These are phyloP conservation scores for Ogataea angusta DNA, from an alignment of 805 yeast genomes.

Conservation along the genomic window DNA sequence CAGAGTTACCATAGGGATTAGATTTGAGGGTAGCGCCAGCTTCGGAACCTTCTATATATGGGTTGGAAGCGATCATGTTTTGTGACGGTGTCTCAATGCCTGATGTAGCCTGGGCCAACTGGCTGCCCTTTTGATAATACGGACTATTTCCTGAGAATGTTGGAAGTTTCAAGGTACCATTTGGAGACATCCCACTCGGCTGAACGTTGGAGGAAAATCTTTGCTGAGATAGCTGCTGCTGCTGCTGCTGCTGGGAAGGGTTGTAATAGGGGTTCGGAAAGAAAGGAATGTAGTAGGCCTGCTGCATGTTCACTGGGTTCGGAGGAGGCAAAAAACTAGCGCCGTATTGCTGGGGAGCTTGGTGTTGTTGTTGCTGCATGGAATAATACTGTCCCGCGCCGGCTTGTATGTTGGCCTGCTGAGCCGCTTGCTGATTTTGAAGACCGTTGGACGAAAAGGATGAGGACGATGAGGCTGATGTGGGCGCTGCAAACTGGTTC, in stretches of 20 bases:
- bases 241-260: conserved; percentile 14
- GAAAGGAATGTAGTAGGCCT: conserved; percentile 24
- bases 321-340: conserved; percentile 27
- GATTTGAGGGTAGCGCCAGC: conserved; percentile 15
- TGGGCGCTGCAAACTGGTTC: conserved; percentile 11
- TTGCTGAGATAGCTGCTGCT: conserved; percentile 24
- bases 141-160: conserved; percentile 15
- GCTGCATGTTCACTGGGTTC: conserved; percentile 24
- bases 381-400: conserved; percentile 20
- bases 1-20: conserved; percentile 14
- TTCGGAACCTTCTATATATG: conserved; percentile 11
- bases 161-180: conserved; percentile 13
- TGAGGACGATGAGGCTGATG: conserved; percentile 10
- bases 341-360: conserved; percentile 21
- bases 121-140: conserved; percentile 14
- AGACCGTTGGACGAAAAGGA: conserved; percentile 5
- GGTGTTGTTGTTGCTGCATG: conserved; percentile 11
- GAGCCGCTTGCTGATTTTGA: conserved; percentile 15
- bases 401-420: conserved; percentile 13
- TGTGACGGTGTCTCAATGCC: conserved; percentile 5
- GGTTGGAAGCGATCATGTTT: conserved; percentile 1
- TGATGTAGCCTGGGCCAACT: conserved; percentile 9
- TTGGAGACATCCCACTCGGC: conserved; percentile 10
- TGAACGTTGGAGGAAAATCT: conserved; percentile 18
- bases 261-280: conserved; percentile 23